These are phyloP conservation scores for Rhodotorula graminis DNA, from an alignment of 768 basidiomycete genomes.

Conservation along the genomic window DNA sequence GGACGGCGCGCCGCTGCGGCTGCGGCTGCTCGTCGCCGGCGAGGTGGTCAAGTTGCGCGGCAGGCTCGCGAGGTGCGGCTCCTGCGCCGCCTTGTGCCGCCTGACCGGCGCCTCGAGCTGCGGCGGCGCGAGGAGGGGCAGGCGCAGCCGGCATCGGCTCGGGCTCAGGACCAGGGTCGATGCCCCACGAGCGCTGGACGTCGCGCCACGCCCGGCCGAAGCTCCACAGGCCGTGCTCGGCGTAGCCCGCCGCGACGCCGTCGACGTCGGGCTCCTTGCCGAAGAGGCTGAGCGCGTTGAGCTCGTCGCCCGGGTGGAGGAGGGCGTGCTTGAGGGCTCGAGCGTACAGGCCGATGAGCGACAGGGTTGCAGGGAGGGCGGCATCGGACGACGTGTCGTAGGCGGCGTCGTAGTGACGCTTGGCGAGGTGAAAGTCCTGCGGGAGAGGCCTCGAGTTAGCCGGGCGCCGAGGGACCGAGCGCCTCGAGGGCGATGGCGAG, in stretches of 20 bases:
- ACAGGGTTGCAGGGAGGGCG: slow-evolving; percentile 77
- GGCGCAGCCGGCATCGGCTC: not conserved
- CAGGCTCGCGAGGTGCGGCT: too few relatives aligned
- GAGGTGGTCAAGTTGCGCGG: too few relatives aligned
- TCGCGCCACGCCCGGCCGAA: slow-evolving; percentile 33
- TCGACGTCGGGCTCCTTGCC: slow-evolving; percentile 6
- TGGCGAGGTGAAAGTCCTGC: slow-evolving; percentile 93
- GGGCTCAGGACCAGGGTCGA: slow-evolving; percentile 33
- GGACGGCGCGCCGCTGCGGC: slow-evolving; percentile 55
- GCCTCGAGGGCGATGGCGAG: not conserved
- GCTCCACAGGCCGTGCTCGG: slow-evolving; percentile 9
- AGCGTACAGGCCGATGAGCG: slow-evolving; percentile 71
- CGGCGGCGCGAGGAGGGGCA: slow-evolving; percentile 34
- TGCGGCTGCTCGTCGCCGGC: slow-evolving; percentile 40
- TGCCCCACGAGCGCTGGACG: slow-evolving; percentile 35
- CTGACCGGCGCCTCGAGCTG: slow-evolving; percentile 48
- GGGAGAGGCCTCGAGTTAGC: too few relatives aligned
- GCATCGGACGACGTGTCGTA: slow-evolving; percentile 83
- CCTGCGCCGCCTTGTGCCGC: too few relatives aligned
- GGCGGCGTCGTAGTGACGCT: slow-evolving; percentile 87
- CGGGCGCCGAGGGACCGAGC: not conserved
- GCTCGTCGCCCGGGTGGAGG: slow-evolving; percentile 25
- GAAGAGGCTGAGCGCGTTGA: slow-evolving; percentile 32
- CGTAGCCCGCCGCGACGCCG: not conserved
- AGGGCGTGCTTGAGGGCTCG: slow-evolving; percentile 59